Percentiles rank a stretch among this genome's conserved stretches.
Conservation (phyloP, 768 basidiomycete species). For the Porpolomopsis calyptriformis region DNA sequence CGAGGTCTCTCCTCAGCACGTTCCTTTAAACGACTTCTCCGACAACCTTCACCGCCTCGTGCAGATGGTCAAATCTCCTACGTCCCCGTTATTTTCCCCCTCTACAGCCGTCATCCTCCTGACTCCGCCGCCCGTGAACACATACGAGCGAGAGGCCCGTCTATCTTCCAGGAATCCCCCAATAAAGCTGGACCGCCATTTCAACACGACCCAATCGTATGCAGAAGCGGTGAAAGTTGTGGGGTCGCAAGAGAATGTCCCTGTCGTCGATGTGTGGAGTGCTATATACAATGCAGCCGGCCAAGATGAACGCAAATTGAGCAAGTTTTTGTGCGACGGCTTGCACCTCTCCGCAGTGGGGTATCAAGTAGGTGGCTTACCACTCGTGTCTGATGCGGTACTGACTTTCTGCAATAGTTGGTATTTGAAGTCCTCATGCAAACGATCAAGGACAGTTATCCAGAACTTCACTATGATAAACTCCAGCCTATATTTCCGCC, state of each 20-base stretch:
- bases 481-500: conserved; percentile 46
- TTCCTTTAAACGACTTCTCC: conserved; percentile 56
- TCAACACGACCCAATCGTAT: conserved; percentile 54
- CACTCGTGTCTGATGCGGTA: not conserved
- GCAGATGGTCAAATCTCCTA: conserved; percentile 46
- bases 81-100: conserved; percentile 58
- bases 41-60: conserved; percentile 57
- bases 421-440: conserved; percentile 53
- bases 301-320: conserved; percentile 40
- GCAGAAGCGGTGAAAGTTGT: conserved; percentile 60
- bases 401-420: conserved; percentile 31
- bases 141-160: conserved; percentile 42
- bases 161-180: conserved; percentile 42
- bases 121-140: conserved; percentile 77
- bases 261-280: conserved; percentile 68
- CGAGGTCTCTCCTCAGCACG: conserved; percentile 57
- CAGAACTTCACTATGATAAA: conserved; percentile 59
- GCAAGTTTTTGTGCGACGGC: conserved; percentile 56
- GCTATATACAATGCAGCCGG: conserved; percentile 67
- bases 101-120: conserved; percentile 68
- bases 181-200: conserved; percentile 44
- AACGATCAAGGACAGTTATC: conserved; percentile 46
- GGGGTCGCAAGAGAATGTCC: conserved; percentile 42
- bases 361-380: conserved; percentile 45
- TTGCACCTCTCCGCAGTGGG: conserved; percentile 71